These are phyloP conservation scores for Lasiosphaeriaceae sp. DNA, from an alignment of 495 filamentous ascomycete species.

Conservation along the genomic window DNA sequence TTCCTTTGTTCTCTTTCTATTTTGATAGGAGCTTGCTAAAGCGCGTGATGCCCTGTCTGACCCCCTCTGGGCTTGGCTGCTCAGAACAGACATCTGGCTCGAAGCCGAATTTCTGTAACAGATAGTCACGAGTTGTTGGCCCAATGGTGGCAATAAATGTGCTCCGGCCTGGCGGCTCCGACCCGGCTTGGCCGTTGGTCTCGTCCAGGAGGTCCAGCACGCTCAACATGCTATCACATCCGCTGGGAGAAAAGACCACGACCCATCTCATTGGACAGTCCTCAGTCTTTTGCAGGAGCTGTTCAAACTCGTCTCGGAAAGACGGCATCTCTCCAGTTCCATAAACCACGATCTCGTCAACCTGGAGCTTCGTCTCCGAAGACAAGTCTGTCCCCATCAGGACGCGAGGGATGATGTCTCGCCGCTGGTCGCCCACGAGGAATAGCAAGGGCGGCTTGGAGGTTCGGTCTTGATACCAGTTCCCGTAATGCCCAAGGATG, in stretches of 20 bases:
- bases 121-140: constrained; percentile 80
- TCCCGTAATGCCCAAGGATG: constrained; percentile 69
- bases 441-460: constrained; percentile 70
- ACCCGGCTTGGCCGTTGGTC: constrained; percentile 41
- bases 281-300: constrained; percentile 38
- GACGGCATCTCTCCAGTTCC: constrained; percentile 73
- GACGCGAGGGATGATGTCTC: constrained; percentile 83
- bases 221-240: constrained; percentile 75
- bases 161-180: constrained; percentile 19
- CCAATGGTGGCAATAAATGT: constrained; percentile 83
- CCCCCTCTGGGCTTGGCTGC: constrained; percentile 77
- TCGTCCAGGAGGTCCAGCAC: constrained; percentile 56
- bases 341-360: constrained; percentile 81
- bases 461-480: constrained; percentile 35
- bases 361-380: constrained; percentile 43
- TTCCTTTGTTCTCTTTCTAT: not conserved
- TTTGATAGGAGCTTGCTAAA: constrained; percentile 33
- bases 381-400: constrained; percentile 53
- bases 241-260: constrained; percentile 90
- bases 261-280: constrained; percentile 61
- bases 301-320: constrained; percentile 64
- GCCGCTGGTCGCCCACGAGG: constrained; percentile 76
- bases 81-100: constrained; percentile 78
- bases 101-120: constrained; percentile 62
- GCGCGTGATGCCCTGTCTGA: constrained; percentile 62